Evolutionary conservation across 179 eudicot species (phyloP).

Genomic region (Amaranthus tricolor): DNA sequence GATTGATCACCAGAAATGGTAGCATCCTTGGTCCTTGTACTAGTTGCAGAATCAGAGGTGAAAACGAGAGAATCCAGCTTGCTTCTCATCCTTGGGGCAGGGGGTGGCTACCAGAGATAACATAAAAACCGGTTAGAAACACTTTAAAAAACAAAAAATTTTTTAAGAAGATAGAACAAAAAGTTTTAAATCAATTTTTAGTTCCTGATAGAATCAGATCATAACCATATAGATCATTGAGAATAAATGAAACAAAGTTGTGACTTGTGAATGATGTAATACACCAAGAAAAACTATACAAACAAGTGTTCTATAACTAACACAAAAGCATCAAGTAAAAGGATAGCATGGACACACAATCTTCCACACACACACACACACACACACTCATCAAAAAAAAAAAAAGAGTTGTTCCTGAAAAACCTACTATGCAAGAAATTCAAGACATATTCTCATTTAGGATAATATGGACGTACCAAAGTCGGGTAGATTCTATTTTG

Average conservation of each 20-base stretch:
- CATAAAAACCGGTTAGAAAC: conserved; percentile 10
- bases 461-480: no score
- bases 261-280: neutral
- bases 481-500: no score
- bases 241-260: neutral
- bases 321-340: neutral
- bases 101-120: conserved; percentile 60
- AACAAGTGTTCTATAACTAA: neutral
- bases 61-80: conserved; percentile 83
- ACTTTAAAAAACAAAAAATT: neutral
- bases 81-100: conserved; percentile 70
- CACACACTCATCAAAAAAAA: no score
- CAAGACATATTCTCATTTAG: no score
- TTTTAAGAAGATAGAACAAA: neutral
- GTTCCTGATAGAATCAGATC: neutral
- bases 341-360: neutral
- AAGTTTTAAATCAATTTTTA: neutral
- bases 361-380: neutral
- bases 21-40: conserved; percentile 39
- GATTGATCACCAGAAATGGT: conserved; percentile 22
- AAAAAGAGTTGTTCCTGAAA: no score
- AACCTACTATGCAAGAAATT: no score
- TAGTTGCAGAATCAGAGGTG: conserved; percentile 50
- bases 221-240: neutral
- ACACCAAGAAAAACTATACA: neutral